Percentiles rank a stretch among this genome's conserved stretches.
These are phyloP conservation scores for Didymella lethalis DNA, from an alignment of 2,329 filamentous ascomycete genomes.

Conservation along the genomic window DNA sequence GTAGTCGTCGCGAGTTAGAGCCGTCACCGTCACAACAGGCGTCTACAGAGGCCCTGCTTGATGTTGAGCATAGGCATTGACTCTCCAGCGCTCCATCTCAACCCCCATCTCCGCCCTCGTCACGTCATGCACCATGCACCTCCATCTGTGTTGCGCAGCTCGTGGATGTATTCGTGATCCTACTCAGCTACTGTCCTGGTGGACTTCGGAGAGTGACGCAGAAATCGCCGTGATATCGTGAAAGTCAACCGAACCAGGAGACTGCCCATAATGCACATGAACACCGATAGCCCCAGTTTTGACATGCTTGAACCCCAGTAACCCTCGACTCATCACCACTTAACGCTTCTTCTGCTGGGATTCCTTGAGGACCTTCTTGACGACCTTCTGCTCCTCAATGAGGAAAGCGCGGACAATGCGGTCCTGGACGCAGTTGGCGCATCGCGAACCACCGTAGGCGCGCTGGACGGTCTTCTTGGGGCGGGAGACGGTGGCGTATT, in stretches of 20 bases:
- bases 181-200: conserved; percentile 47
- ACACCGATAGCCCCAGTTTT: conserved; percentile 53
- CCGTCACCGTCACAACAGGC: neutral
- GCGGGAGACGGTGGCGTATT: conserved; percentile 96
- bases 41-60: neutral
- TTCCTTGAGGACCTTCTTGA: conserved; percentile 99
- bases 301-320: conserved; percentile 42
- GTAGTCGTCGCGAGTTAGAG: neutral
- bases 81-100: neutral
- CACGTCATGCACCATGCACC: conserved; percentile 14
- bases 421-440: conserved; percentile 98
- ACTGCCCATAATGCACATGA: conserved; percentile 54
- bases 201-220: conserved; percentile 43
- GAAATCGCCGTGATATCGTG: conserved; percentile 50
- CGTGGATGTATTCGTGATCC: conserved; percentile 46
- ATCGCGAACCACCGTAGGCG: conserved; percentile 96
- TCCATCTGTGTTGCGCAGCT: conserved; percentile 30
- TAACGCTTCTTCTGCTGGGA: conserved; percentile 77
- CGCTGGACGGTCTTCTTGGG: conserved; percentile 99
- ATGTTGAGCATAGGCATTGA: neutral
- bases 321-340: conserved; percentile 37
- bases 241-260: conserved; percentile 50
- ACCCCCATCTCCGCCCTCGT: neutral
- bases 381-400: conserved; percentile 99
- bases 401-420: conserved; percentile 97